phyloP scores from a whole-genome alignment of 129 eudicot species.

The Centrapalus pauciflorus region DNA sequence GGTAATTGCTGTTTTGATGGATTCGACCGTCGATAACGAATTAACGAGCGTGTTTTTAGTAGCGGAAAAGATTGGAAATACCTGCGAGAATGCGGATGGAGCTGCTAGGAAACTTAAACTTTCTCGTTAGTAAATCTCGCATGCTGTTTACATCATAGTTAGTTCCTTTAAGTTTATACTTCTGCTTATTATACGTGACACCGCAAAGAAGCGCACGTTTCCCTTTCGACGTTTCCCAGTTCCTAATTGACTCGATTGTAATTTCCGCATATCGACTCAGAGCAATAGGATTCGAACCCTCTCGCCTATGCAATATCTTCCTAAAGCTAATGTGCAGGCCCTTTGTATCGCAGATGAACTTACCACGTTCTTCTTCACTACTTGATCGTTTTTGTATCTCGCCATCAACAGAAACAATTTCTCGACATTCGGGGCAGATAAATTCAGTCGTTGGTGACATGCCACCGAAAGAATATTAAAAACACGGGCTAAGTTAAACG shows the following conservation, averaged over 20 bases:
- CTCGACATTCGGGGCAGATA: slow-evolving; percentile 29
- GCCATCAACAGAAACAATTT: slow-evolving; percentile 7
- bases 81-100: slow-evolving; percentile 58
- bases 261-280: slow-evolving; percentile 2
- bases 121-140: slow-evolving; percentile 36
- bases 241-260: slow-evolving; percentile 23
- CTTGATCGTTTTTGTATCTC: neutral
- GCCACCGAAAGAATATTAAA: neutral
- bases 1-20: too few species aligned
- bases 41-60: too few species aligned
- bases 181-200: slow-evolving; percentile 55
- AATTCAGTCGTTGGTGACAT: slow-evolving; percentile 10
- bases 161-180: slow-evolving; percentile 58
- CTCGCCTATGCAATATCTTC: slow-evolving; percentile 8
- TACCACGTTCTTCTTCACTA: neutral
- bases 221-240: slow-evolving; percentile 31
- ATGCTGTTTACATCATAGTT: slow-evolving; percentile 46
- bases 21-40: too few species aligned
- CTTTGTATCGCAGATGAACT: slow-evolving; percentile 10
- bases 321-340: slow-evolving; percentile 4
- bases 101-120: slow-evolving; percentile 40
- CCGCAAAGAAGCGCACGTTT: slow-evolving; percentile 81
- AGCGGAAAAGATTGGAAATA: slow-evolving; percentile 14
- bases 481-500: neutral
- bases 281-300: neutral